Conservation (phyloP, 2,329 filamentous ascomycete species). For the Colletotrichum zoysiae region DNA sequence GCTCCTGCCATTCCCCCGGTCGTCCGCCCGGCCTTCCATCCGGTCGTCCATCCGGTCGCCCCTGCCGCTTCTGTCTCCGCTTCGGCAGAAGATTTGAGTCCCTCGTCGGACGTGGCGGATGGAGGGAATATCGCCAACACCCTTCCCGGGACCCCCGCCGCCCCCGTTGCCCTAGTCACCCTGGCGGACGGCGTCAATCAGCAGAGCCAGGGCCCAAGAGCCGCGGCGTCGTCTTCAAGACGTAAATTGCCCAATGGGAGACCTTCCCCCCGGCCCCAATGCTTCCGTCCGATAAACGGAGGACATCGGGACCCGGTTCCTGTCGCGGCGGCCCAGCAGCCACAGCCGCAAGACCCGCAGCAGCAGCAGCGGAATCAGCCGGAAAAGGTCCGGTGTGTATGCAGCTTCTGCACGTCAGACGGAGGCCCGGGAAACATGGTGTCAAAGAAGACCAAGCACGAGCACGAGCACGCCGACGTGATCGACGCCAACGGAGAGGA, state of each 20-base stretch:
- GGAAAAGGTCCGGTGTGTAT: background rate
- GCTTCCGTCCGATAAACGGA: background rate
- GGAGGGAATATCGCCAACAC: no score
- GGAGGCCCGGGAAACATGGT: background rate
- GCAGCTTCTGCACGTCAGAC: background rate
- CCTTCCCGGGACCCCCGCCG: no score
- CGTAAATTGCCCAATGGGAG: no score
- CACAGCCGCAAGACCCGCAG: background rate
- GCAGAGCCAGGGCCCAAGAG: background rate
- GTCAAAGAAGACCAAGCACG: background rate
- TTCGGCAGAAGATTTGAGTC: no score
- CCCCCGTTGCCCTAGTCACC: background rate
- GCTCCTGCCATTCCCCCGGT: no score
- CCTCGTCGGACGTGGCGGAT: no score
- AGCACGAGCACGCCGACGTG: background rate
- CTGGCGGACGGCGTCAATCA: background rate
- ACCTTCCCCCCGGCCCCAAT: no score
- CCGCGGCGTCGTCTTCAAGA: background rate
- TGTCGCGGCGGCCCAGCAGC: background rate
- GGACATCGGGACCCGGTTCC: background rate
- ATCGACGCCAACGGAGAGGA: background rate
- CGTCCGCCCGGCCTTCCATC: no score
- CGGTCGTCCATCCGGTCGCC: no score
- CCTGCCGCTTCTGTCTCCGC: no score
- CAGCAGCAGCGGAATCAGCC: accelerated